These are phyloP conservation scores for Termitomyces sp. DNA, from an alignment of 1,284 basidiomycete species.

Conservation along the genomic window DNA sequence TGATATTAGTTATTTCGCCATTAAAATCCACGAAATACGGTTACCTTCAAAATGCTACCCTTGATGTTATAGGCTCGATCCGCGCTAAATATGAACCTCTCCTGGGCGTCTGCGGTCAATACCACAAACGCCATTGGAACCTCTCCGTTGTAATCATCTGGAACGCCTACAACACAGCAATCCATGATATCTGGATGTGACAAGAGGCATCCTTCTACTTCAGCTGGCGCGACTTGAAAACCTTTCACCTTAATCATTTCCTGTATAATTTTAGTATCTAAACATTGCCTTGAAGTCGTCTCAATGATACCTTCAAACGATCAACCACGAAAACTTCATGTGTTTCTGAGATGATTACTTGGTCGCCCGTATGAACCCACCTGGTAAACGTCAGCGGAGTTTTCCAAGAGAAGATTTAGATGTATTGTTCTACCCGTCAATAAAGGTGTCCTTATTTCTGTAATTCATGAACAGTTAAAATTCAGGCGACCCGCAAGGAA, in stretches of 20 bases:
- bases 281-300: not conserved
- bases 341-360: conserved; percentile 46
- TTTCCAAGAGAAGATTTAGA: not conserved
- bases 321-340: conserved; percentile 58
- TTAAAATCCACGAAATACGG: not conserved
- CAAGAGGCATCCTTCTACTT: conserved; percentile 63
- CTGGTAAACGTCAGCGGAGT: conserved; percentile 27
- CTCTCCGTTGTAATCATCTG: conserved; percentile 65
- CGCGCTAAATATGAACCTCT: conserved; percentile 26
- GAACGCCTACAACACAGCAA: conserved; percentile 65
- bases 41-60: conserved; percentile 27
- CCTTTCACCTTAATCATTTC: conserved; percentile 54
- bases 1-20: not conserved
- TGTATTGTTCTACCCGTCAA: conserved; percentile 31
- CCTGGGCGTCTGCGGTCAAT: conserved; percentile 35
- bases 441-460: conserved; percentile 42
- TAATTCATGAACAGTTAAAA: not conserved
- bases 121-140: conserved; percentile 57
- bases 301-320: conserved; percentile 49
- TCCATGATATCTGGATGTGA: conserved; percentile 63
- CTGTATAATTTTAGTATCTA: conserved; percentile 20
- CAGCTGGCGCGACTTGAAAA: conserved; percentile 56
- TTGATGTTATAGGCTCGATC: conserved; percentile 28
- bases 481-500: not conserved
- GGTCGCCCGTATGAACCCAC: conserved; percentile 64